Percentiles rank a stretch among this genome's conserved stretches.
phyloP scores from a whole-genome alignment of 768 basidiomycete species.

The Rhodotorula babjevae region DNA sequence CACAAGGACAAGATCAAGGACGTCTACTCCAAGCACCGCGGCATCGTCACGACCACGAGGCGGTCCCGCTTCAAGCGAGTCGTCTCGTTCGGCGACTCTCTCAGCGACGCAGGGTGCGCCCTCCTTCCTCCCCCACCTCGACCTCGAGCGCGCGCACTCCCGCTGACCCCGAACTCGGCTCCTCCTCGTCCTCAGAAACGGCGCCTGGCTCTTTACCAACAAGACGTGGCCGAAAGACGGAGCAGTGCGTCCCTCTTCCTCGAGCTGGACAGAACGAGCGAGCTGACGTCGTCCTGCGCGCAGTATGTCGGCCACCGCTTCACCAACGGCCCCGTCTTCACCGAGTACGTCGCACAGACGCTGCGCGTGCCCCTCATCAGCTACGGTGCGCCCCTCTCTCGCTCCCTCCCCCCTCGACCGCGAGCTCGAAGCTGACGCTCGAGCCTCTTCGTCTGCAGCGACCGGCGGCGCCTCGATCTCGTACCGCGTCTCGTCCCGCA shows the following conservation, averaged over 20 bases:
- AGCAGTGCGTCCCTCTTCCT: background rate
- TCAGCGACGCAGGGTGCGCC: conserved; percentile 9
- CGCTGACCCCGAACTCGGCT: background rate
- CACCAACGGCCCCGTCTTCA: conserved; percentile 6
- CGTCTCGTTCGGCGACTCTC: conserved; percentile 16
- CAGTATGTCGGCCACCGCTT: conserved; percentile 18
- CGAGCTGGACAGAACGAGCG: background rate
- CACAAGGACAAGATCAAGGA: background rate
- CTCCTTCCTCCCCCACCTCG: background rate
- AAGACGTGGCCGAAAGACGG: conserved; percentile 5
- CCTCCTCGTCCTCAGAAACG: background rate
- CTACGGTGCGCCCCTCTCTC: conserved; percentile 1
- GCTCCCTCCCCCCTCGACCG: background rate
- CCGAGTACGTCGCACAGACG: conserved; percentile 3
- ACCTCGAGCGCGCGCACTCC: no score
- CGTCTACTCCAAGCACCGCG: background rate
- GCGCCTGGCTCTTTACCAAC: conserved; percentile 11
- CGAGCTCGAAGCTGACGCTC: no score
- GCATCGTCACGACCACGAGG: background rate
- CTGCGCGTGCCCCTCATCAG: background rate
- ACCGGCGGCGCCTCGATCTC: conserved; percentile 9
- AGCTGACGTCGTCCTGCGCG: background rate
- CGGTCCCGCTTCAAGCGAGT: background rate
- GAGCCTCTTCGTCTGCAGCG: background rate
- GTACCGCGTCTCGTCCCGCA: background rate